These are phyloP conservation scores for Pseudotulostoma volvatum DNA, from an alignment of 495 filamentous ascomycete genomes.

Conservation along the genomic window DNA sequence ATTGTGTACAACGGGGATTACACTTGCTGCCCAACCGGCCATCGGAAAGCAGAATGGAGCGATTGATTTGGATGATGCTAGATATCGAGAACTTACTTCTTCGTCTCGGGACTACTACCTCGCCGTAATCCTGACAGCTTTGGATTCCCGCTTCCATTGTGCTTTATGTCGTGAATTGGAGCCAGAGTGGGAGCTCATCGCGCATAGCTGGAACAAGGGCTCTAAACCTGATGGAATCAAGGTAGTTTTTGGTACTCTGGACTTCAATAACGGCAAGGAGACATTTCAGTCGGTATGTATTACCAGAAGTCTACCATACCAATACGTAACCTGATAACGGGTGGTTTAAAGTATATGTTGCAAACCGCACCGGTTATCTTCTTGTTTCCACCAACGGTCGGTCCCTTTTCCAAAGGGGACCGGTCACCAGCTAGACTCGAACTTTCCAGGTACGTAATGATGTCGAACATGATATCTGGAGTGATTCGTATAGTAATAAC, in stretches of 20 bases:
- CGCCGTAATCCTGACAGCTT: conserved; percentile 72
- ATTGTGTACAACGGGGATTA: conserved; percentile 32
- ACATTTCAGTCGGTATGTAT: conserved; percentile 71
- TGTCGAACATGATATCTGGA: neutral
- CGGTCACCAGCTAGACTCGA: conserved; percentile 65
- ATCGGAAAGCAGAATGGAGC: conserved; percentile 44
- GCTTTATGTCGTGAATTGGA: conserved; percentile 77
- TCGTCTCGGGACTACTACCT: conserved; percentile 70
- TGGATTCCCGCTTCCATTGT: conserved; percentile 75
- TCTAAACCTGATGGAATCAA: conserved; percentile 56
- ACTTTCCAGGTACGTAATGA: conserved; percentile 58
- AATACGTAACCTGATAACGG: neutral
- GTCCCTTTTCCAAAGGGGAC: conserved; percentile 61
- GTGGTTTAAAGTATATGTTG: conserved; percentile 20
- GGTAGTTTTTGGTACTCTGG: conserved; percentile 69
- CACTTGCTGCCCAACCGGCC: conserved; percentile 14
- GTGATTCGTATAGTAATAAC: neutral
- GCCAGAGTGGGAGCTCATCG: conserved; percentile 83
- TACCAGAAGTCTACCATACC: no score
- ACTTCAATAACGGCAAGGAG: conserved; percentile 70
- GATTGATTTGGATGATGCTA: conserved; percentile 56
- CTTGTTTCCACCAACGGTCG: conserved; percentile 72
- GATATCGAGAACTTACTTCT: conserved; percentile 58
- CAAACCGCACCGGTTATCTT: conserved; percentile 88
- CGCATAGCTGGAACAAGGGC: conserved; percentile 72